Evolutionary conservation across 768 basidiomycete species (phyloP), one percentile per base, ranked within the genome.

Genomic region (Hygrocybe punicea): DNA sequence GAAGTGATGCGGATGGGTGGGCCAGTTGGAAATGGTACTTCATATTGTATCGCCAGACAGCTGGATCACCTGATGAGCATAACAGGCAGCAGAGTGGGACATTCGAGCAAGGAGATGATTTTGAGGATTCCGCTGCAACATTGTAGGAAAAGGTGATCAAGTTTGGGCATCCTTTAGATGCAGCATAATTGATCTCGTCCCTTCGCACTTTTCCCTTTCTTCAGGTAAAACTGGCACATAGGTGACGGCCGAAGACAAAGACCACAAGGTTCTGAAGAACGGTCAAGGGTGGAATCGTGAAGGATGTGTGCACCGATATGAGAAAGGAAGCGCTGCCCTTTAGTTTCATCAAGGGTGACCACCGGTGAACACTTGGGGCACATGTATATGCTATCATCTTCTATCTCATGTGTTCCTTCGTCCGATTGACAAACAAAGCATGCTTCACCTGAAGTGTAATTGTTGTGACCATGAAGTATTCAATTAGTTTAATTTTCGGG

Each of bases 221-320:
- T 56, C 40, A 69, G 57, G 45, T 51, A 61, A 51, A 60, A 63
- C 23, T 56, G 34, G 51, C 69, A 69, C 8, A 58, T 34, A 3
- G 64, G 58, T n/a, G 50, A 46, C 0, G 66, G 63, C 14, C 60
- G 57, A 25, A 68, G 61, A 49, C 69, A 73, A 2, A 71, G 50
- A 1, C 71, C 67, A 50, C 71, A 72, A 1, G 63, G 65, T 36
- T 64, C 60, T 6, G 16, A 21, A 4, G 57, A 54, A 1, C 36
- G 48, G 13, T 60, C 42, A 11, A 67, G 25, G 6, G n/a, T 39
- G 1, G 62, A 24, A 45, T 70, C 67, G 48, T 61, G 36, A 11
- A 69, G 66, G 21, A 71, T 66, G 55, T 71, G 71, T 2, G 65
- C 53, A 6, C 62, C 68, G 1, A 66, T 63, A 42, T 73, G 71